Conservation (phyloP, 2,329 filamentous ascomycete species). For the Pseudocercospora cruenta region DNA sequence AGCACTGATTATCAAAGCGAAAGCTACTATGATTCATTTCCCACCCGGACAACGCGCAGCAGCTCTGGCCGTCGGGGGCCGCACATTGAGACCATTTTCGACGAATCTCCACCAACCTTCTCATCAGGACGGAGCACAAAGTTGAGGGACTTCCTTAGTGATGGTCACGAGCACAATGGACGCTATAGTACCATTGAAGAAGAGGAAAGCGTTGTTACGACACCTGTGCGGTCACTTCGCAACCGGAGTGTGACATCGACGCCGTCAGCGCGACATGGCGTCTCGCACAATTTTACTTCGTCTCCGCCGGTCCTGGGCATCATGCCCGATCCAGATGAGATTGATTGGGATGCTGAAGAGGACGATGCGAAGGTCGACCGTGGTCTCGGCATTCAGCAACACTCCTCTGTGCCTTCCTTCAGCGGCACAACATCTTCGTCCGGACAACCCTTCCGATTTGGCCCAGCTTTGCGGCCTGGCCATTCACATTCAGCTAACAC, state of each 20-base stretch:
- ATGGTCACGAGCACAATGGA: slow-evolving; percentile 44
- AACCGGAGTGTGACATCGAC: slow-evolving; percentile 41
- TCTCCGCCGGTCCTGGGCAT: slow-evolving; percentile 51
- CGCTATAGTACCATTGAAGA: slow-evolving; percentile 53
- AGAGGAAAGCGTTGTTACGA: slow-evolving; percentile 52
- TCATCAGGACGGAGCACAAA: slow-evolving; percentile 39
- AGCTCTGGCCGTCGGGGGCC: slow-evolving; percentile 70
- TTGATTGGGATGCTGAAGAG: slow-evolving; percentile 43
- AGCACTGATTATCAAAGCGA: slow-evolving; percentile 80
- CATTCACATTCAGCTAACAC: slow-evolving; percentile 39
- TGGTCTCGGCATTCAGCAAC: slow-evolving; percentile 40
- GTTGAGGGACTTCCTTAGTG: slow-evolving; percentile 54
- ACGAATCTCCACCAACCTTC: slow-evolving; percentile 63
- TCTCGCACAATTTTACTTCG: slow-evolving; percentile 43
- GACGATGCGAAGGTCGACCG: slow-evolving; percentile 35
- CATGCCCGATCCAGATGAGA: slow-evolving; percentile 39
- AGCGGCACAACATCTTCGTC: slow-evolving; percentile 3
- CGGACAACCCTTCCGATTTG: slow-evolving; percentile 31
- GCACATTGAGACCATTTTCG: slow-evolving; percentile 76
- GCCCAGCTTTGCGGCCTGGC: slow-evolving; percentile 26
- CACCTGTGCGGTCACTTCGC: slow-evolving; percentile 50
- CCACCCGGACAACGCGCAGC: slow-evolving; percentile 70
- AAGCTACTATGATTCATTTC: slow-evolving; percentile 74
- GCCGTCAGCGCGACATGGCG: slow-evolving; percentile 41
- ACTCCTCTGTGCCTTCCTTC: slow-evolving; percentile 34